A percentile compares a stretch with the other conserved stretches of the same genome.
Conservation (phyloP, 257 asterid genomes). For the Asclepias syriaca region DNA sequence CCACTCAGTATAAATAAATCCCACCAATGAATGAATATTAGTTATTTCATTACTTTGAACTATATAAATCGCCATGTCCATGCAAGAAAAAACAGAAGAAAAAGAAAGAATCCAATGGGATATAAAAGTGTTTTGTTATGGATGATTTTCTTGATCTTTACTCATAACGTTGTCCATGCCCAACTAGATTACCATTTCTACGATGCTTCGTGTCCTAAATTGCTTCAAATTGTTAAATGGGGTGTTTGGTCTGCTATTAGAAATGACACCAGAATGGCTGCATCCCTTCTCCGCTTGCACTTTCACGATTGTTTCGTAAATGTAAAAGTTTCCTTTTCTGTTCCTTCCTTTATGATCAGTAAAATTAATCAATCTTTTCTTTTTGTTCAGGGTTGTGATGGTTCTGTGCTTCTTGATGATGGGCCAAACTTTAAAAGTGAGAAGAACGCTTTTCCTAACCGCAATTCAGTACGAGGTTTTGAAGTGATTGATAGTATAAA, state of each 20-base stretch:
- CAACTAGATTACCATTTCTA: slow-evolving; percentile 38
- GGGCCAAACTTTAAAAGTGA: slow-evolving; percentile 54
- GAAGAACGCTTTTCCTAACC: slow-evolving; percentile 62
- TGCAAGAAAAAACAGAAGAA: no score
- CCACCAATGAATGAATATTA: slow-evolving; percentile 27
- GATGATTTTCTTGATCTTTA: slow-evolving; percentile 8
- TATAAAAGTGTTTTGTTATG: slow-evolving; percentile 12
- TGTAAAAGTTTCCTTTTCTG: slow-evolving; percentile 21
- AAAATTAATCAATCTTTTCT: not conserved
- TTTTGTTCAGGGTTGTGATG: slow-evolving; percentile 64
- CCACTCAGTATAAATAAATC: slow-evolving; percentile 34
- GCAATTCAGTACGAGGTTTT: slow-evolving; percentile 56
- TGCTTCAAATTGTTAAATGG: slow-evolving; percentile 37
- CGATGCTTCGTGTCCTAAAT: slow-evolving; percentile 53
- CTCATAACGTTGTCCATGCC: not conserved
- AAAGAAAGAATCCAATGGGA: slow-evolving; percentile 24
- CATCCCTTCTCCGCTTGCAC: slow-evolving; percentile 65
- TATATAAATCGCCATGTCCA: slow-evolving; percentile 35
- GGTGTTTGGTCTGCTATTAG: slow-evolving; percentile 57
- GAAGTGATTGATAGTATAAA: slow-evolving; percentile 62
- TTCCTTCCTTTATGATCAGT: not conserved
- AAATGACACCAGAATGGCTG: slow-evolving; percentile 59
- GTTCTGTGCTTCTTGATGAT: slow-evolving; percentile 70
- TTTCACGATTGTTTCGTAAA: slow-evolving; percentile 76
- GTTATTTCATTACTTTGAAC: slow-evolving; percentile 5